Evolutionary conservation across 129 eudicot genomes (phyloP), one percentile per base, ranked within the genome.

Genomic region (Flaveria bidentis): DNA sequence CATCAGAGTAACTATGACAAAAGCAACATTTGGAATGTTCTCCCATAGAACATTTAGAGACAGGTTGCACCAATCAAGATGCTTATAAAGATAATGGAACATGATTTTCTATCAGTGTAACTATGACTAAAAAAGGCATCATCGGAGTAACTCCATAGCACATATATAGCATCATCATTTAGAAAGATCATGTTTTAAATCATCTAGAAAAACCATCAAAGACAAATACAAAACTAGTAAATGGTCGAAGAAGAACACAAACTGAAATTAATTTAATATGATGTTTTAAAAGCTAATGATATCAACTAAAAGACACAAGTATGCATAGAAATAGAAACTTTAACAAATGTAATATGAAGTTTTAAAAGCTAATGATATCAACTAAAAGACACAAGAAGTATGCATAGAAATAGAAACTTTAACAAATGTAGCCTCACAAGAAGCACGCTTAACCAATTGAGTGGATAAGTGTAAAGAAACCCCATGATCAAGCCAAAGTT

Each of bases 1-100:
- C 69, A 82, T 80, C 85, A 83, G 85, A 83, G 85, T 83, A 86
- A 86, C 89, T 86, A 83, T 82, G 87, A 86, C 87, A 80, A 86
- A 76, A 82, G 87, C 83, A 79, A 58, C 85, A 86, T 76, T 26
- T 83, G 83, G 83, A 73, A 67, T 73, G 64, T 76, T 63, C 50
- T 80, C 74, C 83, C 89, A 76, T 76, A 72, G 87, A 68, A 77
- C 90, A 83, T 83, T 65, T 73, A 80, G 78, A 76, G 33, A 28
- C 56, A 13, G 14, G 62, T 78, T 28, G 70, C 23, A n/a, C 42
- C 2, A 2, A 14, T 17, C 5, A 51, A 70, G 20, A 49, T 25
- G 36, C 12, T 20, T 22, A 20, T 15, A 23, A 25, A 39, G 4
- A 60, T 60, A 25, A 9, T 22, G 0, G 52, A 30, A 58, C 77